Base-by-base conservation (phyloP, 768 basidiomycete species). In the Chalciporus pseudorubinellus region DNA sequence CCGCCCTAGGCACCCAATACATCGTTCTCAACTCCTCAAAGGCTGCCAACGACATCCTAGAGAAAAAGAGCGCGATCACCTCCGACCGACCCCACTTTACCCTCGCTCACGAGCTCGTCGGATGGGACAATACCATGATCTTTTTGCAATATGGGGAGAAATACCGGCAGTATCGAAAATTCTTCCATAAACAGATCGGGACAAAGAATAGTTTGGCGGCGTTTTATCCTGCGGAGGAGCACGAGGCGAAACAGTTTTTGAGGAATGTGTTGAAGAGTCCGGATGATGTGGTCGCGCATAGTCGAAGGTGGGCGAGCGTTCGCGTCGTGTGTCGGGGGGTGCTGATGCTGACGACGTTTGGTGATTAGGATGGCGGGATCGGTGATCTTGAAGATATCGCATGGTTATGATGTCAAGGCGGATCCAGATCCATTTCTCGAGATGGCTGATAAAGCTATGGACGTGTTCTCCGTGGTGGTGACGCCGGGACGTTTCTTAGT, bases 11-110 rank as follows among this genome's bases (percentile, higher is more conserved):
- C 28, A 72, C 73, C 41, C 70, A 70, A 7, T 72, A 79, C 61
- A 53, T 83, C 42, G 68, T 83, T 51, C 64, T 84, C 39, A 81
- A 77, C 63, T 73, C 72, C 57, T 48, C 72, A 53, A 68, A 76
- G 53, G 72, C 70, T 0, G 14, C 21, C 16, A 40, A 21, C 3
- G 55, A 60, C 11, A 18, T 63, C 3, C 47, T 63, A 1, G 53
- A 55, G 3, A 62, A 59, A 39, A 46, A 48, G 31, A 47, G 53
- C 1, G 28, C 44, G 2, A 24, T 42, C 9, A 38, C 29, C 4
- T 55, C 61, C 1, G 36, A 55, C 33, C 51, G 55, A 31, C 51
- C 49, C 2, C 48, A 39, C n/a, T 28, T 53, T 2, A 52, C 51
- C 4, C 59, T 59, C 51, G 49, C 16, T 10, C 50, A 58, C 2